phyloP scores from a whole-genome alignment of 139 green algal species.

The Chara braunii region DNA sequence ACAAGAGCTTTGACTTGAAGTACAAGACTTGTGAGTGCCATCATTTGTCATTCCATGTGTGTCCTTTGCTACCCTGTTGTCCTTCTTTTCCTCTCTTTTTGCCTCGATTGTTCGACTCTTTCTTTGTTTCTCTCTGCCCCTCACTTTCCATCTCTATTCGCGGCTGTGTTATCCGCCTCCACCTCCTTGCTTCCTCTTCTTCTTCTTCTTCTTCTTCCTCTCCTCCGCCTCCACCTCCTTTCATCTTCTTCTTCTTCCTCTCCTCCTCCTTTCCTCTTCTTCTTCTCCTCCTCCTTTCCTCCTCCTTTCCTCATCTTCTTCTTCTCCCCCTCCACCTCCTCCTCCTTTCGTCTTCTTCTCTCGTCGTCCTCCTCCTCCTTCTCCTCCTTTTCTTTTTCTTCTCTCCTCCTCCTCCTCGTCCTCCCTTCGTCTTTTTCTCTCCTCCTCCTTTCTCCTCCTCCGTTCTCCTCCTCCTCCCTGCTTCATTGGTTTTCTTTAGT shows the following conservation, averaged over 20 bases:
- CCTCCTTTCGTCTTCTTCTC: too few species aligned
- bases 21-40: constrained; percentile 37
- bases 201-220: neutral
- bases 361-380: too few species aligned
- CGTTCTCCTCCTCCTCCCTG: neutral
- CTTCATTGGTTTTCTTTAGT: neutral
- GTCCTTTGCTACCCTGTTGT: neutral
- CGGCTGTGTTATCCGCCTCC: too few species aligned
- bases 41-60: neutral
- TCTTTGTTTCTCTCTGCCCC: neutral
- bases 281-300: neutral
- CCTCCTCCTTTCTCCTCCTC: neutral
- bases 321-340: too few species aligned
- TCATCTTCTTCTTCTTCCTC: neutral
- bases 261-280: neutral
- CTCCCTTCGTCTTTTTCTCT: neutral
- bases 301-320: neutral
- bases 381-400: neutral
- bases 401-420: neutral
- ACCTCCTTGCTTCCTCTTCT: too few species aligned
- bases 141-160: neutral
- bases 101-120: neutral
- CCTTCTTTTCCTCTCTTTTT: neutral
- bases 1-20: constrained; percentile 15
- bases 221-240: neutral